Base-by-base conservation (phyloP, 768 basidiomycete species). In the Pisolithus tinctorius region DNA sequence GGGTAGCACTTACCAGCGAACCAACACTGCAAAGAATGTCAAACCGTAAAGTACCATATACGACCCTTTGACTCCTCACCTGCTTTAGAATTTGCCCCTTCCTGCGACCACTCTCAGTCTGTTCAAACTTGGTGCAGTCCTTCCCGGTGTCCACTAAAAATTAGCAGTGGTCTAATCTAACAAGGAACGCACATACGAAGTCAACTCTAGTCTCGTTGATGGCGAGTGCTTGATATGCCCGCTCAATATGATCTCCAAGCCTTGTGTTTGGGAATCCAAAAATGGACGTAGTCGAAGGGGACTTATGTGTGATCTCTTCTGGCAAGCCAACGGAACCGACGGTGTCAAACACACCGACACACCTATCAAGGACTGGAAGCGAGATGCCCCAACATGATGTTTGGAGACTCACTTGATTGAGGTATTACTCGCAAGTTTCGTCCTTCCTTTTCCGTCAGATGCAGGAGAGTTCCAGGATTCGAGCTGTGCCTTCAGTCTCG, bases 301-400 rank as follows among this genome's bases (percentile, higher is more conserved):
- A 72, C 16, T 69, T 65, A 41, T 73, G 64, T 3, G 74, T 73
- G 14, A 88, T 59, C 57, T 86, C 85, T 58, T 82, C 82, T 1
- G 86, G 86, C 14, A 88, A 65, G 9, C 85, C 85, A 27, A 86
- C 63, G 10, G 84, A 76, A 13, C 84, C 84, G n/a, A 88, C 86
- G 5, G 86, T 88, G 58, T 88, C 86, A 59, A 83, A 88, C 17
- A 88, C 84, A 2, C 86, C 86, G 48, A 88, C 58, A 55, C 83
- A 84, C 64, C 81, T 84, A 55, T 30, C 53, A 10, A 27, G 4
- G 17, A 38, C 30, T 55, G 44, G 50, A 25, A 26, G 48, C 26
- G 44, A 14, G 41, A 27, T 56, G 46, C 17, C 36, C 51, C 44
- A 40, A 38, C 8, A 27, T 40, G 49, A 37, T 8, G 9, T 31